Conservation (phyloP, 768 basidiomycete genomes). For the Agaricus blazei region DNA sequence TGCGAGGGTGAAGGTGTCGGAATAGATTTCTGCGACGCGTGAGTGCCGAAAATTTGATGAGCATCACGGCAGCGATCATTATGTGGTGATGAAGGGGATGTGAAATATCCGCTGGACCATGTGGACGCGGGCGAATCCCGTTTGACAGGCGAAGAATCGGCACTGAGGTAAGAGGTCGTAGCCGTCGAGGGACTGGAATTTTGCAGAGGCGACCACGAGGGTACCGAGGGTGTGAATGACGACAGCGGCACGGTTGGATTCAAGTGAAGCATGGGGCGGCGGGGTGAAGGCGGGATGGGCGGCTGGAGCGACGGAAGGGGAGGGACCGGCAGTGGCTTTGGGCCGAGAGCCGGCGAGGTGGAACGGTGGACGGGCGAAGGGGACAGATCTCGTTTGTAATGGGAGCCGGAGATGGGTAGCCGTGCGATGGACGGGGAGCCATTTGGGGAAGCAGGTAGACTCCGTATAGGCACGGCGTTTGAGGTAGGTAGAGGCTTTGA, state of each 20-base stretch:
- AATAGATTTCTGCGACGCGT: no score
- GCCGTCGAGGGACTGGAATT: constrained; percentile 1
- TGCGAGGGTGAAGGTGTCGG: not conserved
- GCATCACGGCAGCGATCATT: not conserved
- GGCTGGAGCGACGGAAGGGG: not conserved
- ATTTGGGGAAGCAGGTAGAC: constrained; percentile 1
- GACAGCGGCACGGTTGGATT: not conserved
- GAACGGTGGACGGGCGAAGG: constrained; percentile 2
- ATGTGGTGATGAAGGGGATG: not conserved
- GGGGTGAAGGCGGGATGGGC: not conserved
- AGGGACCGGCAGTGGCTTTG: not conserved
- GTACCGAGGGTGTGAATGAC: not conserved
- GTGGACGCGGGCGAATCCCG: not conserved
- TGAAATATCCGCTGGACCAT: not conserved
- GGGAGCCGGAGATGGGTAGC: constrained; percentile 2
- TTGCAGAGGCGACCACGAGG: not conserved
- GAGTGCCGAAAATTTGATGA: no score
- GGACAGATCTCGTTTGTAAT: constrained; percentile 4
- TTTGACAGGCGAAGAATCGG: not conserved
- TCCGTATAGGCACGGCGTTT: not conserved
- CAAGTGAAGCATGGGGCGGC: not conserved
- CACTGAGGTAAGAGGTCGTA: not conserved
- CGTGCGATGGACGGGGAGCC: not conserved
- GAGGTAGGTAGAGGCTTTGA: not conserved
- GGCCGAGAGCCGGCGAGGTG: not conserved